Evolutionary conservation across 345 rosid species (phyloP).

Genomic region (Eutrema heterophyllum): DNA sequence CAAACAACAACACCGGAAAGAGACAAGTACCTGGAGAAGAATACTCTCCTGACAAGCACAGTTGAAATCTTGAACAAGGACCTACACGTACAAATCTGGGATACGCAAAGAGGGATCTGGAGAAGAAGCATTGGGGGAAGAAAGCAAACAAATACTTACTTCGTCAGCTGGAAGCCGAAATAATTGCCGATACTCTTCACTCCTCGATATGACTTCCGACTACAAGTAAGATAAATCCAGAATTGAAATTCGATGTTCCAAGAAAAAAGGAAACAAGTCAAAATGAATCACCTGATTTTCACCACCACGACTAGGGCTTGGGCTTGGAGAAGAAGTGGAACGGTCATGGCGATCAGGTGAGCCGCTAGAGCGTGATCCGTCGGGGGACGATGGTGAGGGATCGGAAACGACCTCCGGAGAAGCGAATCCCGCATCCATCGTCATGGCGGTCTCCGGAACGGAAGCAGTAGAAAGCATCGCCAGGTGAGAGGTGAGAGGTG

Average conservation of each 20-base stretch:
- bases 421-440: conserved; percentile 33
- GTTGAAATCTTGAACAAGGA: conserved; percentile 86
- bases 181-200: conserved; percentile 82
- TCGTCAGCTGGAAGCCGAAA: conserved; percentile 83
- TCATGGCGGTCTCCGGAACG: conserved; percentile 29
- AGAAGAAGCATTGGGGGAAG: background rate
- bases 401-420: conserved; percentile 40
- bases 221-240: conserved; percentile 31
- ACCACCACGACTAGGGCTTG: conserved; percentile 41
- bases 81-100: conserved; percentile 34
- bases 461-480: conserved; percentile 48
- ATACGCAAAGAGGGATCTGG: background rate
- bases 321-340: conserved; percentile 43
- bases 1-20: background rate
- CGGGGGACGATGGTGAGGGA: conserved; percentile 33
- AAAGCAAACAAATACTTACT: conserved; percentile 35
- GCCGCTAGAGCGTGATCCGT: conserved; percentile 32
- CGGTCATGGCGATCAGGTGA: conserved; percentile 54
- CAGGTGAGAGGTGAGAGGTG: background rate
- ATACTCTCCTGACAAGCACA: conserved; percentile 96
- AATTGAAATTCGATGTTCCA: background rate
- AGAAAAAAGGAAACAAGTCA: background rate
- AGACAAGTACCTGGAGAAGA: conserved; percentile 67
- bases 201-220: conserved; percentile 48
- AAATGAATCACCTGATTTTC: conserved; percentile 48